Conservation (phyloP, 495 filamentous ascomycete species). For the Penicillium paxilli region DNA sequence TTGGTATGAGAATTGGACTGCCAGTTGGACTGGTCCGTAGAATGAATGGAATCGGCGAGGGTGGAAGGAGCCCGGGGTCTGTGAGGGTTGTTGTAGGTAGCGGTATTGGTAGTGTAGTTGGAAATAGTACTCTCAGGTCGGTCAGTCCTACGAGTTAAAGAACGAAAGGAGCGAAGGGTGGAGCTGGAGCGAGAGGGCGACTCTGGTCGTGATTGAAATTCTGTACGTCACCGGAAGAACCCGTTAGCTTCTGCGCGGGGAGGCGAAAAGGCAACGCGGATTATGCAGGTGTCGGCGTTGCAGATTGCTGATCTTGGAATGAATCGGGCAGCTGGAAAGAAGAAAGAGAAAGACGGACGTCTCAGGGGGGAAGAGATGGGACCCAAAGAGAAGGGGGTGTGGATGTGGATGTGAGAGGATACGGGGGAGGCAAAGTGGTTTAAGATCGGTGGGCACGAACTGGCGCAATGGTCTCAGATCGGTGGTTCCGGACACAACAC, state of each 20-base stretch:
- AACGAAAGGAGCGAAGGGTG: conserved; percentile 34
- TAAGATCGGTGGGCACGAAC: conserved; percentile 10
- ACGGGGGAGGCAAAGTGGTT: conserved; percentile 1
- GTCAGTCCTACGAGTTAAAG: conserved; percentile 28
- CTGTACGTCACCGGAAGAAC: conserved; percentile 25
- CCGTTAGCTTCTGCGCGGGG: conserved; percentile 22
- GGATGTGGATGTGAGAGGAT: neutral
- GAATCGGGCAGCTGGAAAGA: conserved; percentile 1
- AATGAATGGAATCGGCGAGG: conserved; percentile 19
- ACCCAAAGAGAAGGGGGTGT: conserved; percentile 3
- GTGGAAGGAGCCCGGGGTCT: conserved; percentile 32
- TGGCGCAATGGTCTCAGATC: conserved; percentile 16
- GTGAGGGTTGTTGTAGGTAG: conserved; percentile 1
- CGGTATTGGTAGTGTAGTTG: conserved; percentile 22
- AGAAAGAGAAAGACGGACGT: conserved; percentile 1
- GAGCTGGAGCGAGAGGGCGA: conserved; percentile 39
- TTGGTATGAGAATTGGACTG: conserved; percentile 26
- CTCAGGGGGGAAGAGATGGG: conserved; percentile 4
- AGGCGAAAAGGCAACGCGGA: conserved; percentile 8
- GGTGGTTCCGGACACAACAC: neutral
- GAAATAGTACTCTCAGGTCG: conserved; percentile 32
- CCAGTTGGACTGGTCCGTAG: conserved; percentile 18
- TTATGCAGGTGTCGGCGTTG: conserved; percentile 4
- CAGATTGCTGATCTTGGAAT: neutral
- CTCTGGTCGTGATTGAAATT: conserved; percentile 32